Conservation (phyloP, 805 yeast species). For the Nakazawaea siamensis region DNA sequence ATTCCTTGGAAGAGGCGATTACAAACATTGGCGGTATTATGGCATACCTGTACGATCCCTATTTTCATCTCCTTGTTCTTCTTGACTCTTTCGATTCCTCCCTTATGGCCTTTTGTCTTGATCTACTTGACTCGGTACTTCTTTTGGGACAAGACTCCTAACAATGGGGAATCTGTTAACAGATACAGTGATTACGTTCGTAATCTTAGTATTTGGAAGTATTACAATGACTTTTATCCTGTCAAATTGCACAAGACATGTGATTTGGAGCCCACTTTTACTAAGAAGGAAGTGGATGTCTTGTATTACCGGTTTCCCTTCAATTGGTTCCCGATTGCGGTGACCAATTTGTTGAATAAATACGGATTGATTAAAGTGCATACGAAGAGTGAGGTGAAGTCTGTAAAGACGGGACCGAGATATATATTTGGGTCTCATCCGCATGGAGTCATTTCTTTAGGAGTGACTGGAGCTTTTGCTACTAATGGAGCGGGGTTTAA, state of each 20-base stretch:
- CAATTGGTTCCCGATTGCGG: slow-evolving; percentile 4
- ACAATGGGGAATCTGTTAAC: slow-evolving; percentile 59
- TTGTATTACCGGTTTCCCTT: slow-evolving; percentile 12
- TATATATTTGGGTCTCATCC: slow-evolving; percentile 94
- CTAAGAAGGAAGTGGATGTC: slow-evolving; percentile 19
- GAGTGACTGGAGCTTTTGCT: slow-evolving; percentile 77
- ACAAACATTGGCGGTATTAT: slow-evolving; percentile 60
- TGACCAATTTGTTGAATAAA: slow-evolving; percentile 3
- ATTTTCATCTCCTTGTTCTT: slow-evolving; percentile 46
- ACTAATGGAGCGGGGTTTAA: slow-evolving; percentile 75
- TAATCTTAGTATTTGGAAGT: slow-evolving; percentile 52
- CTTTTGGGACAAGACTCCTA: slow-evolving; percentile 54
- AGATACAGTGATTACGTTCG: slow-evolving; percentile 53
- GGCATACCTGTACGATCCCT: slow-evolving; percentile 72
- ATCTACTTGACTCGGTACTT: slow-evolving; percentile 58
- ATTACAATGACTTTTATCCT: slow-evolving; percentile 77
- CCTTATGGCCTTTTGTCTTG: slow-evolving; percentile 59
- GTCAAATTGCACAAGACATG: slow-evolving; percentile 58
- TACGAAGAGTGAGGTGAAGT: slow-evolving; percentile 12
- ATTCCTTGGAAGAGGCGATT: slow-evolving; percentile 51
- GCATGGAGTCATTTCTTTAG: slow-evolving; percentile 91
- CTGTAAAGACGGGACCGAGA: slow-evolving; percentile 50
- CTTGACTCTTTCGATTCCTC: slow-evolving; percentile 46
- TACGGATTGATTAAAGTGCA: slow-evolving; percentile 2
- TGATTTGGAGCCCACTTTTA: slow-evolving; percentile 68